Evolutionary conservation across 352 stramenopile genomes (phyloP).

Genomic region (Phytophthora foliorum): DNA sequence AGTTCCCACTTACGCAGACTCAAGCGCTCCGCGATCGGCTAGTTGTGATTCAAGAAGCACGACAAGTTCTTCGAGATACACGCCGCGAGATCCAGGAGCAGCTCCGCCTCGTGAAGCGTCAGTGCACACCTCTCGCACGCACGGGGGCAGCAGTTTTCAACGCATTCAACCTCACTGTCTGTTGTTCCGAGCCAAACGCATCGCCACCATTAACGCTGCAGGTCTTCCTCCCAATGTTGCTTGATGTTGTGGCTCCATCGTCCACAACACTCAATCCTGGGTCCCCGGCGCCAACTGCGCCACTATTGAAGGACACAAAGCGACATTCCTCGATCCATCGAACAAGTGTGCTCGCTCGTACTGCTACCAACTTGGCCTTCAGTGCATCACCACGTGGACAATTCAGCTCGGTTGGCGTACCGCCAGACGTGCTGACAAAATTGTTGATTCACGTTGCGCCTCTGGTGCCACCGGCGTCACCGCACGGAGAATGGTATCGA

Average conservation of each 20-base stretch:
- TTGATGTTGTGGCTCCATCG: constrained; percentile 8
- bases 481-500: constrained; percentile 32
- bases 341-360: constrained; percentile 9
- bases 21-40: constrained; percentile 41
- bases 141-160: constrained; percentile 56
- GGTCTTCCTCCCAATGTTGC: constrained; percentile 47
- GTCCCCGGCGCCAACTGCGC: not conserved
- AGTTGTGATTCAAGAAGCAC: constrained; percentile 38
- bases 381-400: constrained; percentile 13
- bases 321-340: constrained; percentile 16
- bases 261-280: not conserved
- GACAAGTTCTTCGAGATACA: constrained; percentile 19
- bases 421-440: constrained; percentile 20
- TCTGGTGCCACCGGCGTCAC: constrained; percentile 21
- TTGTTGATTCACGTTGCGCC: constrained; percentile 28
- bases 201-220: constrained; percentile 41
- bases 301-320: constrained; percentile 14
- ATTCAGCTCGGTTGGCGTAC: constrained; percentile 5
- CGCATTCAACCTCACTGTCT: constrained; percentile 41
- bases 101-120: constrained; percentile 25
- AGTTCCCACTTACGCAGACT: constrained; percentile 58
- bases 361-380: constrained; percentile 7
- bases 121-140: constrained; percentile 25
- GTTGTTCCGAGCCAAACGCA: not conserved
- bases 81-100: constrained; percentile 22